Base-by-base conservation (phyloP, 108 stramenopile genomes). In the Fragilariopsis cylindrus region DNA sequence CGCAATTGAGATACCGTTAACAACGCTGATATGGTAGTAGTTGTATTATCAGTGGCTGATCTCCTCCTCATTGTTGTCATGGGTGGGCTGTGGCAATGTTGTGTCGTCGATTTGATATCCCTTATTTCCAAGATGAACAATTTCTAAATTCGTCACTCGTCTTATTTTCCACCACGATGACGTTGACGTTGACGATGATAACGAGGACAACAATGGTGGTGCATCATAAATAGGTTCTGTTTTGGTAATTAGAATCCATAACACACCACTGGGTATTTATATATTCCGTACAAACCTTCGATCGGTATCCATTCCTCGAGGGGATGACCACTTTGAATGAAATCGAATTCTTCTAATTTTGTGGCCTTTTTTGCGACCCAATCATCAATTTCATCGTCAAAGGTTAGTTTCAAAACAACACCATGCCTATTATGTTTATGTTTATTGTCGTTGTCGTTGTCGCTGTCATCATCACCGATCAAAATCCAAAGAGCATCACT, bases 211-310 rank as follows among this genome's bases (percentile, higher is more conserved):
- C 40, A 71, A 53, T 4, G 78, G 47, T 13, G 90, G 87, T 13
- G 88, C 80, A 16, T 67, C 65, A 68, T 91, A 94, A 8, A 90
- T 80, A 52, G 72, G 56, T 53, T 85, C 79, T 45, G 88, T 85
- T 11, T 76, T 65, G 2, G 83, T 78, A 52, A 94, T 81, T 19
- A 91, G 72, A 16, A 94, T 84, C 67, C 81, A 81, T 47, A 91
- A 65, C 48, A 79, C 76, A 49, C 90, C 93, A 13, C 90, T 90
- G 1, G 93, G 89, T 7, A 94, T 45, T 72, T 63, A 67, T 91
- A 94, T 9, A 87, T 74, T 48, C 93, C 93, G 74, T 85, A 94
- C 5, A 94, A 87, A n/a, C 93, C 93, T 76, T 91, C 89, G 39
- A 94, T 56, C 12, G 85, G 82, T 13, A 82, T 64, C 80, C 75